Evolutionary conservation across 495 filamentous ascomycete genomes (phyloP), one percentile per base, ranked within the genome.

Genomic region (Lasiosphaeriaceae sp.): DNA sequence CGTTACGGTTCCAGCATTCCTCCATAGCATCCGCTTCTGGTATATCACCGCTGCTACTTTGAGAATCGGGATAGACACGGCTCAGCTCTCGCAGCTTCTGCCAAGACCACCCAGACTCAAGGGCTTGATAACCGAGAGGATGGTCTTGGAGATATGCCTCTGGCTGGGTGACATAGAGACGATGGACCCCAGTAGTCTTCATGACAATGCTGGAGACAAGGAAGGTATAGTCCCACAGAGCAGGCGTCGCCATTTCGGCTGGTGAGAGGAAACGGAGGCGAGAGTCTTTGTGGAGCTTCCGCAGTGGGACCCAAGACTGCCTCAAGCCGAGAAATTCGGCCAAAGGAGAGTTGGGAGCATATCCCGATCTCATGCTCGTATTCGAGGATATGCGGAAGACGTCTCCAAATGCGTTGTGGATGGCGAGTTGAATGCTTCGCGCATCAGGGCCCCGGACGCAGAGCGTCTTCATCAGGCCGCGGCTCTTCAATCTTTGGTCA

Each of bases 271-370:
- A 90, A 8, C 81, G 82, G 1, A 91, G 76, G 11, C 77, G 74
- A 0, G 83, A 81, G 50, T 88, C 83, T 59, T 84, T 88, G 66
- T 86, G 79, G 3, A 88, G 63, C 63, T 91, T 91, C 23, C 88
- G 80, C 19, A 91, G 71, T 3, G 87, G 87, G 11, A 88, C 74
- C 78, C 86, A 89, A 8, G 77, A 62, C 47, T 81, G 80, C 24
- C 77, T 71, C 19, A 82, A 69, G 11, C 77, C 80, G n/a, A 76
- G 67, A 54, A 74, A 80, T 41, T 75, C 70, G n/a, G 67, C 26
- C 17, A 69, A 54, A 24, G 66, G 69, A 16, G 62, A 64, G 37
- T 71, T 68, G 6, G 62, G 57, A 12, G 60, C 64, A 2, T 65
- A 64, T 12, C 59, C 67, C 1, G 63, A 59, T 12, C 60, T 52